A percentile compares a stretch with the other conserved stretches of the same genome.
Evolutionary conservation across 176 grass and related monocot species (phyloP).

Genomic region (Carex cristatella): DNA sequence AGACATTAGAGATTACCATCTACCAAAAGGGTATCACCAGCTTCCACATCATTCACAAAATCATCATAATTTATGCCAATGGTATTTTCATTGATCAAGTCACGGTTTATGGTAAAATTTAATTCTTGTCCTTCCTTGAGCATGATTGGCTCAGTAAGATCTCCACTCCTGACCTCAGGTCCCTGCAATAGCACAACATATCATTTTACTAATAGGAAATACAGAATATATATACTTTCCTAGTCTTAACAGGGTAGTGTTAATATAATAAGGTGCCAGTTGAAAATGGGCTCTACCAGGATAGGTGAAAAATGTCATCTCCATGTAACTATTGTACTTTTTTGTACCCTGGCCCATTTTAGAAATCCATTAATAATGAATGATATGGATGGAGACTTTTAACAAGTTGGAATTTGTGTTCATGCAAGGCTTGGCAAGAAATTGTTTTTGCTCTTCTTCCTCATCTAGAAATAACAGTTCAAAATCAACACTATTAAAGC

Average conservation of each 20-base stretch:
- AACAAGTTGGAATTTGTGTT: not conserved
- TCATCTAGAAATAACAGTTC: not conserved
- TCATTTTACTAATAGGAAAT: not conserved
- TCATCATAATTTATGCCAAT: conserved; percentile 96
- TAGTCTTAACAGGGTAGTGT: not conserved
- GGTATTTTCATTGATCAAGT: conserved; percentile 66
- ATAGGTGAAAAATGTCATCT: not conserved
- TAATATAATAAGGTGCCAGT: not conserved
- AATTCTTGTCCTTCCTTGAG: conserved; percentile 81
- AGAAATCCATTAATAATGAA: not conserved
- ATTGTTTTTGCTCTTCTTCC: not conserved
- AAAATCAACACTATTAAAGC: not conserved
- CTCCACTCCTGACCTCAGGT: conserved; percentile 98
- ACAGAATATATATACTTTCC: not conserved
- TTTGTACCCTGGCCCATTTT: not conserved
- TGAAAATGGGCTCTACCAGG: not conserved
- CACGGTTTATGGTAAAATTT: conserved; percentile 90
- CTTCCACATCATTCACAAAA: conserved; percentile 98
- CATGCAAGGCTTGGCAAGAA: not conserved
- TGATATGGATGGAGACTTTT: not conserved
- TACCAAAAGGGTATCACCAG: conserved; percentile 78
- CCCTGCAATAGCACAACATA: conserved; percentile 40
- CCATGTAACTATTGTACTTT: not conserved
- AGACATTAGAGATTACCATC: conserved; percentile 69
- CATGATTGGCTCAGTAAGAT: conserved; percentile 80